Percentiles rank a stretch among this genome's conserved stretches.
These are phyloP conservation scores for Boletus tomentosulus DNA, from an alignment of 768 basidiomycete genomes.

Conservation along the genomic window DNA sequence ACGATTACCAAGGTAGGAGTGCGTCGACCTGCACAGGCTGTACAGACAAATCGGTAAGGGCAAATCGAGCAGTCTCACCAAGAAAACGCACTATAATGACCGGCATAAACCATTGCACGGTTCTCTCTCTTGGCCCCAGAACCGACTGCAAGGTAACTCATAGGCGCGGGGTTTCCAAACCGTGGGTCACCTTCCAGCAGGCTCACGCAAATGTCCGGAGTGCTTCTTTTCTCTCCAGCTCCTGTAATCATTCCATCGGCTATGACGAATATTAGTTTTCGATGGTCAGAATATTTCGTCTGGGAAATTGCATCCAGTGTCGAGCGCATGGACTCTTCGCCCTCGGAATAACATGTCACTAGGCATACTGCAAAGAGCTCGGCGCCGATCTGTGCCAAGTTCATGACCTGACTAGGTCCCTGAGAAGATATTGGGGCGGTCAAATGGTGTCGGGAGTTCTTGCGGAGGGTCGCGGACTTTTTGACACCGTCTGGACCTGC, in stretches of 20 bases:
- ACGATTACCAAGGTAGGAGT: conserved; percentile 94
- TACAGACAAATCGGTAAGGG: conserved; percentile 4
- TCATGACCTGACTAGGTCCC: conserved; percentile 53
- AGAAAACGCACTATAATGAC: conserved; percentile 86
- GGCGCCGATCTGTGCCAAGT: conserved; percentile 84
- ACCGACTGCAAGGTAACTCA: conserved; percentile 91
- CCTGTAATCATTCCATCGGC: conserved; percentile 99
- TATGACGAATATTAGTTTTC: conserved; percentile 91
- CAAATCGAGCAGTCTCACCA: neutral
- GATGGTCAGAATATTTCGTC: conserved; percentile 86
- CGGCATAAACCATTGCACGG: conserved; percentile 97
- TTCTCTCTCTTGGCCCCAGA: conserved; percentile 87
- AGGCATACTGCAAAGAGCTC: conserved; percentile 95
- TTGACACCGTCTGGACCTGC: conserved; percentile 54
- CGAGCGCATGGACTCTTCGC: conserved; percentile 84
- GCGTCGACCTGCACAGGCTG: conserved; percentile 79
- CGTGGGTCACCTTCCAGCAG: conserved; percentile 90
- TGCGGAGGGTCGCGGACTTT: conserved; percentile 42
- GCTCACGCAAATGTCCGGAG: conserved; percentile 93
- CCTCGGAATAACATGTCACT: conserved; percentile 98
- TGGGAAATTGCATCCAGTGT: conserved; percentile 91
- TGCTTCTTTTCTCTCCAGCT: conserved; percentile 90
- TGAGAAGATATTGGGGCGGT: conserved; percentile 43
- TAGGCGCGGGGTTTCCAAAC: conserved; percentile 93
- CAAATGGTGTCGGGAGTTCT: conserved; percentile 40